Conservation (phyloP, 768 basidiomycete species). For the Boletus insuetus region DNA sequence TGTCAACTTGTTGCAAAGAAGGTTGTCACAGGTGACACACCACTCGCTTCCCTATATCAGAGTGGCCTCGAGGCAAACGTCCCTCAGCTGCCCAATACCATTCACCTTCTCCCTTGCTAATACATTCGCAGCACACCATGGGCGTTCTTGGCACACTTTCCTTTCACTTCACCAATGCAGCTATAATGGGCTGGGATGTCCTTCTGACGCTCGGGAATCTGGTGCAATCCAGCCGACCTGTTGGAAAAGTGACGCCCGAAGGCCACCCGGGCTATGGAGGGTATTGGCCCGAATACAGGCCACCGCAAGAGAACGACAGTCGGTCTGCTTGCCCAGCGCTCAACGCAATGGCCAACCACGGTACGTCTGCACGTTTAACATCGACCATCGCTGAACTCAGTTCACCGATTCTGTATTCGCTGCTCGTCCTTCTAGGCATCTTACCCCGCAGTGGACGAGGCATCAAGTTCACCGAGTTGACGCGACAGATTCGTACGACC, state of each 20-base stretch:
- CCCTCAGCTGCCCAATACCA: background rate
- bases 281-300: slow-evolving; percentile 64
- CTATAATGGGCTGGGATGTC: slow-evolving; percentile 20
- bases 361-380: slow-evolving; percentile 35
- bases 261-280: slow-evolving; percentile 61
- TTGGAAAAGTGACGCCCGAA: slow-evolving; percentile 54
- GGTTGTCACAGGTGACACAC: background rate
- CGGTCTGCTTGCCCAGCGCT: slow-evolving; percentile 71
- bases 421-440: slow-evolving; percentile 29
- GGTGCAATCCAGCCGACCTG: slow-evolving; percentile 19
- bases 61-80: background rate
- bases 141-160: slow-evolving; percentile 9
- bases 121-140: slow-evolving; percentile 7
- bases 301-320: slow-evolving; percentile 62
- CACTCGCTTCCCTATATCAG: slow-evolving; percentile 6
- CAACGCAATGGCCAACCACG: slow-evolving; percentile 84
- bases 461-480: slow-evolving; percentile 57
- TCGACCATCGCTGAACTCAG: no score
- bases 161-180: background rate
- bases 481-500: slow-evolving; percentile 43
- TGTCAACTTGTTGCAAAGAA: background rate
- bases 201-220: slow-evolving; percentile 20
- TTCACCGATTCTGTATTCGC: background rate
- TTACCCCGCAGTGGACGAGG: slow-evolving; percentile 64
- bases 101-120: background rate